Evolutionary conservation across 2,329 filamentous ascomycete species (phyloP).

Genomic region (Ophiostoma pallidulum): DNA sequence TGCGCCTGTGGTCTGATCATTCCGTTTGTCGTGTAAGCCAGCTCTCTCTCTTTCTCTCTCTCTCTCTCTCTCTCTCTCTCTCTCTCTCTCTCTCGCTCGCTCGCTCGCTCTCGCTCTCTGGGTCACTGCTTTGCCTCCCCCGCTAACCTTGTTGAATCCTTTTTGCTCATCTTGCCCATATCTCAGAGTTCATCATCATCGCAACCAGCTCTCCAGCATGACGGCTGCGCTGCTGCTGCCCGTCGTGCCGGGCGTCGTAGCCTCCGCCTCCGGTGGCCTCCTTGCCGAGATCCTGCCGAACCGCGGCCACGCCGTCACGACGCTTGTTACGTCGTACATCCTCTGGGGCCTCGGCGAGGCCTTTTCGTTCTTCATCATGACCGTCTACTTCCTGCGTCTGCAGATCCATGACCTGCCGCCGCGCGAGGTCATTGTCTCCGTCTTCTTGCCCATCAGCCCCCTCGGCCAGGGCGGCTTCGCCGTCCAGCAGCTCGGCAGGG

Average conservation of each 20-base stretch:
- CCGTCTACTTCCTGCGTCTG: conserved; percentile 61
- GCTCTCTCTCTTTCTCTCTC: background rate
- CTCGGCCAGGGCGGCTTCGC: conserved; percentile 52
- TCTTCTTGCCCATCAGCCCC: conserved; percentile 53
- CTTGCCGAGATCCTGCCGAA: conserved; percentile 51
- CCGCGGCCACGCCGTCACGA: conserved; percentile 46
- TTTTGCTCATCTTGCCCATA: background rate
- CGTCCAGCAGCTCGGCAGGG: conserved; percentile 33
- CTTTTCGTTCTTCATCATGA: conserved; percentile 52
- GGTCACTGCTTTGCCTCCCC: no score
- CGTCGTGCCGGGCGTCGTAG: conserved; percentile 53
- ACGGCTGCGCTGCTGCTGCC: conserved; percentile 54
- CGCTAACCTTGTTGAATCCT: no score
- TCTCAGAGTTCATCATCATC: conserved; percentile 17
- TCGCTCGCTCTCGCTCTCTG: background rate
- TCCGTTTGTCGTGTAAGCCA: conserved; percentile 41
- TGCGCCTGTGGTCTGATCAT: conserved; percentile 36
- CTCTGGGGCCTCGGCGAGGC: conserved; percentile 56
- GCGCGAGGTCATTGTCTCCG: conserved; percentile 53
- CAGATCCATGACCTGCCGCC: conserved; percentile 57
- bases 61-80: background rate
- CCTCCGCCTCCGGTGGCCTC: conserved; percentile 53
- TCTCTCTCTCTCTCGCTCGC: no score
- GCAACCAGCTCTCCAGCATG: conserved; percentile 32
- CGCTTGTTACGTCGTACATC: conserved; percentile 55